Conservation (phyloP, 2,329 filamentous ascomycete species). For the Arthroderma uncinatum region DNA sequence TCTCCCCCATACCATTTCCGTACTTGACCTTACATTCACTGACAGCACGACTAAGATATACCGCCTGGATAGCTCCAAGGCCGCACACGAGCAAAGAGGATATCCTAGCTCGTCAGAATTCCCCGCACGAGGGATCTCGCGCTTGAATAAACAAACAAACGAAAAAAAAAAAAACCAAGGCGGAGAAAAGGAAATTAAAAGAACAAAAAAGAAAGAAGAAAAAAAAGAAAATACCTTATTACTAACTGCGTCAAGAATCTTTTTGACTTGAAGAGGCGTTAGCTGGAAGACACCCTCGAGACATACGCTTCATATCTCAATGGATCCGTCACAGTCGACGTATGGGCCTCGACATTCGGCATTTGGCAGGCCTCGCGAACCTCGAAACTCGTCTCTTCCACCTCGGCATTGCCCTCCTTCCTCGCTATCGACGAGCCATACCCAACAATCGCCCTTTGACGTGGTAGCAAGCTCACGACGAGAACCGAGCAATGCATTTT, state of each 20-base stretch:
- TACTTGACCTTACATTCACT: not conserved
- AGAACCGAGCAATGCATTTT: not conserved
- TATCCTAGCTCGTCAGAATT: not conserved
- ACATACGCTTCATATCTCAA: not conserved
- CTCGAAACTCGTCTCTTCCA: not conserved
- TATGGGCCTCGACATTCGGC: not conserved
- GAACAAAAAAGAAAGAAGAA: conserved; percentile 1
- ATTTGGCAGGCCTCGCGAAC: not conserved
- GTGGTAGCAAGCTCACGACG: not conserved
- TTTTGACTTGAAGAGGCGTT: not conserved
- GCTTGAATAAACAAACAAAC: not conserved
- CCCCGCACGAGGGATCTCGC: not conserved
- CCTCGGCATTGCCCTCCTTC: not conserved
- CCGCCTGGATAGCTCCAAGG: not conserved
- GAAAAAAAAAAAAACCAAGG: not conserved
- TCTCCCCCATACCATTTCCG: not conserved
- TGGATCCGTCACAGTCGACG: conserved; percentile 6
- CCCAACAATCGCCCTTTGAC: not conserved
- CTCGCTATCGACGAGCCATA: not conserved
- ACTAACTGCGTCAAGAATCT: not conserved
- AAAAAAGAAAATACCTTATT: not conserved
- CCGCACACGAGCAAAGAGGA: not conserved
- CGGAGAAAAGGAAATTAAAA: not conserved
- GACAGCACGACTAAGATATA: not conserved
- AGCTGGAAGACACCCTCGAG: not conserved